Conservation (phyloP, 2,329 filamentous ascomycete species). For the Chaetomiaceae sp. region DNA sequence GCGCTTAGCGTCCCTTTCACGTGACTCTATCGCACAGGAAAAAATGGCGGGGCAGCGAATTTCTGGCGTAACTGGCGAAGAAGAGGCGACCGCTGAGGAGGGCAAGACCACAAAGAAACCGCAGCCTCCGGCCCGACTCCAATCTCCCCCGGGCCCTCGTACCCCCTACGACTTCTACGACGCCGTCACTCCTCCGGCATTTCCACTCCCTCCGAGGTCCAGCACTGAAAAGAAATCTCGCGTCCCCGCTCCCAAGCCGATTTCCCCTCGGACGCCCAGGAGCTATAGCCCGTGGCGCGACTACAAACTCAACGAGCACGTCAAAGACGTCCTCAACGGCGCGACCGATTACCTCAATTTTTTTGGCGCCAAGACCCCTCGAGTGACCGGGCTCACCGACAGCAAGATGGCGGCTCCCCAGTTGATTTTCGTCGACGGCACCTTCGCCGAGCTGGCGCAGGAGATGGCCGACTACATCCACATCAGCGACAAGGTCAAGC, state of each 20-base stretch:
- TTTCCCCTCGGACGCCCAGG: not conserved
- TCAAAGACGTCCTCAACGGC: constrained; percentile 10
- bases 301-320: not conserved
- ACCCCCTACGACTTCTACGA: constrained; percentile 19
- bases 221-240: not conserved
- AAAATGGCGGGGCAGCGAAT: constrained; percentile 28
- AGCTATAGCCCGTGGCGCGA: constrained; percentile 2
- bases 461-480: constrained; percentile 96
- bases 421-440: constrained; percentile 79
- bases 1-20: constrained; percentile 14
- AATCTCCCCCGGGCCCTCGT: constrained; percentile 14
- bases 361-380: constrained; percentile 5
- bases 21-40: constrained; percentile 26
- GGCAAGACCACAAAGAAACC: constrained; percentile 19
- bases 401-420: constrained; percentile 48
- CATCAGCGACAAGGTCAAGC: constrained; percentile 70
- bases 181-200: constrained; percentile 17
- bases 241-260: not conserved
- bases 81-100: constrained; percentile 2
- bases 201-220: constrained; percentile 10
- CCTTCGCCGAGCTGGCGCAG: constrained; percentile 85
- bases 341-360: constrained; percentile 10
- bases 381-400: not conserved
- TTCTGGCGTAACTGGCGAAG: constrained; percentile 20
- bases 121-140: constrained; percentile 14